These are phyloP conservation scores for Penicillium salamii DNA, from an alignment of 495 filamentous ascomycete genomes.

Conservation along the genomic window DNA sequence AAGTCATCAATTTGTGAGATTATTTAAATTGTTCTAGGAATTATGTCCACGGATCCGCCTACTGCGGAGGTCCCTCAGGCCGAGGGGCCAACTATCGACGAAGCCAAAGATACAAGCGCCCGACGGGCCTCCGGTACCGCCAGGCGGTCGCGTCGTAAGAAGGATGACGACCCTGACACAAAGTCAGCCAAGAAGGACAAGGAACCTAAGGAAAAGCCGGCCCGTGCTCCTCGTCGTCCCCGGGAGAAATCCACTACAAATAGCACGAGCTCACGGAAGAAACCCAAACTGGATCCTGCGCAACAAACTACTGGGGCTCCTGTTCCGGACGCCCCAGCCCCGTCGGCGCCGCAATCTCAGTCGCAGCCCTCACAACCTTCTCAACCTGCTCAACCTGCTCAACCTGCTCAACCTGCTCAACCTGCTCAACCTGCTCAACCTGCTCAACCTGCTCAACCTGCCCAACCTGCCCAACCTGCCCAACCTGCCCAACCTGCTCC, in stretches of 20 bases:
- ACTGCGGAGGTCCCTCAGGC: slow-evolving; percentile 10
- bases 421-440: slow-evolving; percentile 16
- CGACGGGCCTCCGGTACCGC: slow-evolving; percentile 29
- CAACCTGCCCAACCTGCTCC: no score
- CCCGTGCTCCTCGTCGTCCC: slow-evolving; percentile 37
- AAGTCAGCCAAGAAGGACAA: slow-evolving; percentile 19
- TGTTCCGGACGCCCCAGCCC: slow-evolving; percentile 11
- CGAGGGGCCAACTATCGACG: slow-evolving; percentile 14
- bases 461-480: no score
- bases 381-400: no score
- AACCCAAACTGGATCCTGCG: slow-evolving; percentile 43
- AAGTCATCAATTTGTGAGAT: neutral
- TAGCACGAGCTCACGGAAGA: slow-evolving; percentile 40
- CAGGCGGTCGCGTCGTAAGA: slow-evolving; percentile 49
- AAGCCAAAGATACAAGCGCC: slow-evolving; percentile 19
- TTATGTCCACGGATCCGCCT: slow-evolving; percentile 25
- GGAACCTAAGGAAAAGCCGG: slow-evolving; percentile 33
- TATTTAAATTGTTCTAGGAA: slow-evolving; percentile 7
- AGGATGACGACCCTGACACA: slow-evolving; percentile 33
- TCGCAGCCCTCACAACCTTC: no score
- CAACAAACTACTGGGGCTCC: slow-evolving; percentile 10
- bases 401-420: slow-evolving; percentile 10
- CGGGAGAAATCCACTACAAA: slow-evolving; percentile 42
- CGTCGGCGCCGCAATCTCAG: slow-evolving; percentile 12
- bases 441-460: slow-evolving; percentile 21